phyloP scores from a whole-genome alignment of 1,284 basidiomycete genomes.

The Ceratobasidium sp. region DNA sequence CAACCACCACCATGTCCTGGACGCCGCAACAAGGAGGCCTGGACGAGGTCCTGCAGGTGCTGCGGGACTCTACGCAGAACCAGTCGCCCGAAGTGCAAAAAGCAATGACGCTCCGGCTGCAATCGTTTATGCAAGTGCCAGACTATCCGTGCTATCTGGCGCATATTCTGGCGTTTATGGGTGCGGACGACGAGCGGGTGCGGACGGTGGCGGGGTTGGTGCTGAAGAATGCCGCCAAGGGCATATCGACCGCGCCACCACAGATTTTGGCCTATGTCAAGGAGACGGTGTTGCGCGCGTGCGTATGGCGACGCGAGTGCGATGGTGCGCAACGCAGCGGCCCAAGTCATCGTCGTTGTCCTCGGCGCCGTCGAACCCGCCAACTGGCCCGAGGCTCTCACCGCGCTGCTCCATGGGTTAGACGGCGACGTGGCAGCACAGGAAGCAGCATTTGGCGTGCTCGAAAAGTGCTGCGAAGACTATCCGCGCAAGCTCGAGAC shows the following conservation, averaged over 20 bases:
- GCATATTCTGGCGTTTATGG: conserved; percentile 84
- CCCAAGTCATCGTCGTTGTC: conserved; percentile 88
- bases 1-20: conserved; percentile 56
- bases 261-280: conserved; percentile 84
- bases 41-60: conserved; percentile 84
- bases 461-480: conserved; percentile 97
- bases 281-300: conserved; percentile 70
- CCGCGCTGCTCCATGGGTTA: conserved; percentile 78
- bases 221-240: conserved; percentile 91
- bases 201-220: conserved; percentile 95
- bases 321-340: conserved; percentile 90
- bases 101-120: conserved; percentile 83
- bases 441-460: conserved; percentile 91
- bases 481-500: conserved; percentile 95
- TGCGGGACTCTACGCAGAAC: conserved; percentile 81
- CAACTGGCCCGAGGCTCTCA: conserved; percentile 92
- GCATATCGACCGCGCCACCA: conserved; percentile 69
- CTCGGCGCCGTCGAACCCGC: conserved; percentile 84
- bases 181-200: conserved; percentile 86
- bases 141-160: conserved; percentile 97
- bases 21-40: conserved; percentile 76
- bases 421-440: conserved; percentile 50
- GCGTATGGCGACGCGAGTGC: conserved; percentile 80
- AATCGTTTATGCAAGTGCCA: conserved; percentile 84
- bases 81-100: conserved; percentile 69